Conservation (phyloP, 257 asterid genomes). For the Nicotiana noctiflora region DNA sequence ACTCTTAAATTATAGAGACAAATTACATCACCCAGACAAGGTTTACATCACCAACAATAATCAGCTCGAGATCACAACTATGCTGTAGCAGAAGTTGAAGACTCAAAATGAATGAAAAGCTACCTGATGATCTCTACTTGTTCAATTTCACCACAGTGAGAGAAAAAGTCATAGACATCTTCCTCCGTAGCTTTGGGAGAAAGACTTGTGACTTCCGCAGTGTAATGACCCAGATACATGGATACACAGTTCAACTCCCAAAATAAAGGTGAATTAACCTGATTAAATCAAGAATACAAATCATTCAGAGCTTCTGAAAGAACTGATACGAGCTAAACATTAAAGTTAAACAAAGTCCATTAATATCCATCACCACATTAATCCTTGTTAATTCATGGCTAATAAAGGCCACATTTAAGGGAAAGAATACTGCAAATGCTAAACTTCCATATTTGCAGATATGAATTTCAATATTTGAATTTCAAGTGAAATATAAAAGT, state of each 20-base stretch:
- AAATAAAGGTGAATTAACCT: constrained; percentile 5
- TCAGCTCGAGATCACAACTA: neutral
- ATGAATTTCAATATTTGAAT: no score
- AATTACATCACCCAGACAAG: neutral
- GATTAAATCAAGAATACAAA: neutral
- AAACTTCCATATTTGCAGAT: neutral
- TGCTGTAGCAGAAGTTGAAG: neutral
- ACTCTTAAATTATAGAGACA: neutral
- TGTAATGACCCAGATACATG: constrained; percentile 28
- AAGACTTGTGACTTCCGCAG: constrained; percentile 52
- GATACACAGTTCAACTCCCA: neutral
- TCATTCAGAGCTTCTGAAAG: neutral
- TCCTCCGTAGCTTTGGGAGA: constrained; percentile 38
- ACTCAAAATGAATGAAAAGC: neutral
- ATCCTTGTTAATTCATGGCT: neutral
- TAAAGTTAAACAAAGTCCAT: neutral
- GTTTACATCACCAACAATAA: neutral
- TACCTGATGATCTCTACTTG: constrained; percentile 43
- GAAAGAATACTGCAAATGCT: neutral
- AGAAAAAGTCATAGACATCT: constrained; percentile 49
- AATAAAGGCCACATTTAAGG: neutral
- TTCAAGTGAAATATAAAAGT: no score
- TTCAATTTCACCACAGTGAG: constrained; percentile 46
- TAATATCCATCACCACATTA: neutral
- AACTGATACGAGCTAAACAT: neutral